Percentiles rank a stretch among this genome's conserved stretches.
phyloP scores from a whole-genome alignment of 2,329 filamentous ascomycete genomes.

The Thelonectria discophora region DNA sequence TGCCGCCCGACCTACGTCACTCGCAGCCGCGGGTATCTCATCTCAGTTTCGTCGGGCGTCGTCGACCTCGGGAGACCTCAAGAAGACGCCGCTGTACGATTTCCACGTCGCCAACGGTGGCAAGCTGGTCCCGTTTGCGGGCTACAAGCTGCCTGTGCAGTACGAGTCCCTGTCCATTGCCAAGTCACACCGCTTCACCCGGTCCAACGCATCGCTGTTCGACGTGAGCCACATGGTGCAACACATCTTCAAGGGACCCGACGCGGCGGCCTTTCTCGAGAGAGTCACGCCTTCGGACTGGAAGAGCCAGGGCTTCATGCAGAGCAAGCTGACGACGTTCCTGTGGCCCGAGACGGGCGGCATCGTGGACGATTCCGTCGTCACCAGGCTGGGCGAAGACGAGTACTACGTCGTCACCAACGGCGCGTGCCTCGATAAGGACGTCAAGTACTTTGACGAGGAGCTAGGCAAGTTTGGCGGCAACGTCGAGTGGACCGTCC shows the following conservation, averaged over 20 bases:
- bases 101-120: constrained; percentile 80
- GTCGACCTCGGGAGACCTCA: constrained; percentile 48
- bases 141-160: constrained; percentile 91
- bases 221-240: constrained; percentile 98
- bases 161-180: constrained; percentile 80
- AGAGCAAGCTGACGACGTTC: constrained; percentile 84
- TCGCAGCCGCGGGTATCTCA: constrained; percentile 25
- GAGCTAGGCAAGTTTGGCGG: constrained; percentile 70
- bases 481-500: constrained; percentile 71
- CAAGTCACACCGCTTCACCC: constrained; percentile 90
- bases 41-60: constrained; percentile 43
- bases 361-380: constrained; percentile 93
- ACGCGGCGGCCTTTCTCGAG: constrained; percentile 83
- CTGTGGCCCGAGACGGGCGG: constrained; percentile 83
- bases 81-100: constrained; percentile 79
- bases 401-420: constrained; percentile 95
- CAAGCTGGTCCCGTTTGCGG: constrained; percentile 97
- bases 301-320: constrained; percentile 68
- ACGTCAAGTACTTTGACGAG: constrained; percentile 77
- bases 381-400: constrained; percentile 79
- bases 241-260: constrained; percentile 83
- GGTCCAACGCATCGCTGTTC: constrained; percentile 87
- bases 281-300: constrained; percentile 82
- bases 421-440: constrained; percentile 89
- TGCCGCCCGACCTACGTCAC: constrained; percentile 35